phyloP scores from a whole-genome alignment of 73 alveolate genomes.

The Tetrahymena malaccensis region DNA sequence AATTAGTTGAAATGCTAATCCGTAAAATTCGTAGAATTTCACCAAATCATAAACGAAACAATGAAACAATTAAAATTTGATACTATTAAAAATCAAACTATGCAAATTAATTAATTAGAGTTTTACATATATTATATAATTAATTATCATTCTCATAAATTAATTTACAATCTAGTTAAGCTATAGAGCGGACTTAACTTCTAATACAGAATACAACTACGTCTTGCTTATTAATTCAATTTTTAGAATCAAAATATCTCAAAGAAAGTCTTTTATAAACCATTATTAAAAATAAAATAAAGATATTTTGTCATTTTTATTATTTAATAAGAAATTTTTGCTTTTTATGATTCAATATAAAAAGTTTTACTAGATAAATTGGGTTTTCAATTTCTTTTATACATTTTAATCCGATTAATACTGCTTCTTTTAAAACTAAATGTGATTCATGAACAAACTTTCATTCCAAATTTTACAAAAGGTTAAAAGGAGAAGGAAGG shows the following conservation, averaged over 20 bases:
- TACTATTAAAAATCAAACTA: neutral
- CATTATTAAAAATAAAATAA: neutral
- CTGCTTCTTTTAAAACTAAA: conserved; percentile 54
- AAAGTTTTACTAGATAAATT: conserved; percentile 58
- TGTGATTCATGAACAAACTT: conserved; percentile 8
- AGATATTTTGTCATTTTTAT: neutral
- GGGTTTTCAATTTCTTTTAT: conserved; percentile 65
- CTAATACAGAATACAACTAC: neutral
- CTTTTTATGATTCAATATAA: conserved; percentile 61
- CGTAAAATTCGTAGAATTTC: too few relatives aligned
- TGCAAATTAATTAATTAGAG: neutral
- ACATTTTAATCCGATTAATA: conserved; percentile 63
- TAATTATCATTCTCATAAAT: too few relatives aligned
- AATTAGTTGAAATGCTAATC: too few relatives aligned
- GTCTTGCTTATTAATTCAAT: too few relatives aligned
- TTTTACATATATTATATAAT: too few relatives aligned
- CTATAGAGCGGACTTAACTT: neutral
- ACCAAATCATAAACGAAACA: too few relatives aligned
- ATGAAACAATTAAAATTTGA: too few relatives aligned
- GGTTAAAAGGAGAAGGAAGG: conserved; percentile 1
- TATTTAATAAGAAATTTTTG: conserved; percentile 35
- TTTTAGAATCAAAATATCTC: neutral
- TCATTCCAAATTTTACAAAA: neutral
- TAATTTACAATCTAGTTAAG: neutral
- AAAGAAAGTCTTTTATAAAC: neutral